phyloP scores from a whole-genome alignment of 2,329 filamentous ascomycete species.

The Epichloe typhina region DNA sequence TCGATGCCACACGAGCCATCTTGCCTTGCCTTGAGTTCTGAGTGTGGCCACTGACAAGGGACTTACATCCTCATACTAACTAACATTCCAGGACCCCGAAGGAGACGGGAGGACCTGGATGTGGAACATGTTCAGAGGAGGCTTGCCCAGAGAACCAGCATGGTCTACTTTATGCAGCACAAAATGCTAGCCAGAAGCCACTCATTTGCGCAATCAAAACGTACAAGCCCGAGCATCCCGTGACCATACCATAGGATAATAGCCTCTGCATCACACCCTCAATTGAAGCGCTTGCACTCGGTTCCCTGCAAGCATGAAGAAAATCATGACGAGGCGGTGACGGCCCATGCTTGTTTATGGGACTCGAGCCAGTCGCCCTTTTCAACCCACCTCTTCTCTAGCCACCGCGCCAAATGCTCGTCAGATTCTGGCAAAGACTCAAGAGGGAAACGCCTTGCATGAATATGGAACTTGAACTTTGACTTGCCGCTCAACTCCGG shows the following conservation, averaged over 20 bases:
- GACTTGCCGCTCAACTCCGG: slow-evolving; percentile 23
- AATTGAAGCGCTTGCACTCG: not conserved
- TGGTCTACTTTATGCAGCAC: too few relatives aligned
- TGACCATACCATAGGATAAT: not conserved
- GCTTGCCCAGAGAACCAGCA: too few relatives aligned
- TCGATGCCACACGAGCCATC: too few relatives aligned
- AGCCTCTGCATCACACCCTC: not conserved
- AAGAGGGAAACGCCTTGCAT: slow-evolving; percentile 34
- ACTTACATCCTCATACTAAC: too few relatives aligned
- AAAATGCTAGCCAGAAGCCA: not conserved
- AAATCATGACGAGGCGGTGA: slow-evolving; percentile 1
- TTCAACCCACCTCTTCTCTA: slow-evolving; percentile 39
- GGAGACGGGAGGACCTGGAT: too few relatives aligned
- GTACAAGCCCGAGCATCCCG: not conserved
- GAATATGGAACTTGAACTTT: slow-evolving; percentile 35
- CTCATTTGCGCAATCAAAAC: not conserved
- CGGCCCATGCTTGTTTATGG: slow-evolving; percentile 10
- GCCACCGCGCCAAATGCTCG: slow-evolving; percentile 35
- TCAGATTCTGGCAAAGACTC: slow-evolving; percentile 34
- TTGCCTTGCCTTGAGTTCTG: too few relatives aligned
- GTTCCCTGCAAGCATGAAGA: not conserved
- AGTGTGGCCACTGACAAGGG: too few relatives aligned
- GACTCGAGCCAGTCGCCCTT: slow-evolving; percentile 38
- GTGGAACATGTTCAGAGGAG: too few relatives aligned
- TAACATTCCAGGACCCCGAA: too few relatives aligned